Base-by-base conservation (phyloP, 768 basidiomycete species). In the Mycena venus region DNA sequence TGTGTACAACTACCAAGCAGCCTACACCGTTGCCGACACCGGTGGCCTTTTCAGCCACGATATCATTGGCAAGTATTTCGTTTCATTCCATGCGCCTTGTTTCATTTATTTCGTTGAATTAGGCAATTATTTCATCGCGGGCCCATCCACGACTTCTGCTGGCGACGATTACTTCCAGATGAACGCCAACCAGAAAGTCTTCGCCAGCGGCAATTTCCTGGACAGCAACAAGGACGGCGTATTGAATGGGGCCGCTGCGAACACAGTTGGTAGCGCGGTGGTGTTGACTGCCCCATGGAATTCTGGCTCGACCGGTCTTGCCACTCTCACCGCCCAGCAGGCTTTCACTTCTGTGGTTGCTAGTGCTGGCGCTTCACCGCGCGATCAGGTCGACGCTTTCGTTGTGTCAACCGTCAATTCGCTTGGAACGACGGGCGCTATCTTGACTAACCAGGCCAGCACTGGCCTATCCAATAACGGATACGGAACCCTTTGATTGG, bases 41-140 rank as follows among this genome's bases (percentile, higher is more conserved):
- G 74, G 74, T 0, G 78, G 78, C 9, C 23, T 68, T 31, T 79
- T 79, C 65, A 74, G 72, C 34, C 78, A 79, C 56, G 78, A 79
- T 60, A 65, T 79, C 10, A 74, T 79, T n/a, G n/a, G n/a, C 44
- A 72, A 69, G n/a, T n/a, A n/a, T n/a, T n/a, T n/a, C n/a, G n/a
- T n/a, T n/a, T n/a, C n/a, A n/a, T n/a, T n/a, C n/a, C n/a, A n/a
- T n/a, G n/a, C n/a, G n/a, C n/a, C n/a, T n/a, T n/a, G n/a, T n/a
- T n/a, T n/a, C n/a, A n/a, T n/a, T n/a, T n/a, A n/a, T n/a, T n/a
- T n/a, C n/a, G n/a, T n/a, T n/a, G n/a, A n/a, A n/a, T n/a, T n/a
- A n/a, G n/a, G n/a, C 63, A 79, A 79, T 70, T 79, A 79, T 68
- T 79, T 79, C 64, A 79, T 79, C 63, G 70, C 78, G 6, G 78